Conservation (phyloP, 192 early-diverging fungal species). For the Borealophlyctis nickersoniae region DNA sequence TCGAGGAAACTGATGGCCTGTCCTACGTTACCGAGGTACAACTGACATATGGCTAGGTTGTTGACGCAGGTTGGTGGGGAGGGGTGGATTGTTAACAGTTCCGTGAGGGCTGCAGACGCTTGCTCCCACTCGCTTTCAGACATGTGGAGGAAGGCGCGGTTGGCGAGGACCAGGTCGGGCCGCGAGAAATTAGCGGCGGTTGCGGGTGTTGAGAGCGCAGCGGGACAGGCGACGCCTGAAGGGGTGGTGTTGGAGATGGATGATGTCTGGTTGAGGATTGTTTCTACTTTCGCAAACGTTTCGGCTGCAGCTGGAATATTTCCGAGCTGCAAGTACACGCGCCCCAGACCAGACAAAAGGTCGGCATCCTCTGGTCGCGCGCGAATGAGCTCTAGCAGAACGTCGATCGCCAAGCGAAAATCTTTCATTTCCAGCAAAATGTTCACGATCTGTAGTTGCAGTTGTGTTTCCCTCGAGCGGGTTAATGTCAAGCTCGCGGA, state of each 20-base stretch:
- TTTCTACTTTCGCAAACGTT: slow-evolving; percentile 1
- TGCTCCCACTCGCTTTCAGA: slow-evolving; percentile 22
- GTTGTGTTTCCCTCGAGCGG: neutral
- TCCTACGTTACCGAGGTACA: slow-evolving; percentile 43
- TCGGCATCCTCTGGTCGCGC: slow-evolving; percentile 10
- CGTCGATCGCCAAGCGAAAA: slow-evolving; percentile 17
- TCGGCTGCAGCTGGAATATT: slow-evolving; percentile 21
- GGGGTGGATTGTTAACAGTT: slow-evolving; percentile 28
- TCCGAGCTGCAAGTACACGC: slow-evolving; percentile 41
- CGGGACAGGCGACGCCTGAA: neutral
- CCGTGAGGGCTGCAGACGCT: slow-evolving; percentile 23
- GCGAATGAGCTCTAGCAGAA: slow-evolving; percentile 14
- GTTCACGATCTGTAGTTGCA: slow-evolving; percentile 30
- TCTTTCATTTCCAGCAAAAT: slow-evolving; percentile 32
- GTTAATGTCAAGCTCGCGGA: neutral
- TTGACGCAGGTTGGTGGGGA: slow-evolving; percentile 28
- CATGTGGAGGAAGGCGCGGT: slow-evolving; percentile 30
- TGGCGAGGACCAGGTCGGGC: slow-evolving; percentile 22
- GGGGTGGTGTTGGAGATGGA: too few species aligned
- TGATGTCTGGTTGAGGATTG: too few species aligned
- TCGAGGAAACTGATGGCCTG: slow-evolving; percentile 42
- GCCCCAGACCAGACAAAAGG: slow-evolving; percentile 26
- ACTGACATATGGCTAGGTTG: slow-evolving; percentile 42
- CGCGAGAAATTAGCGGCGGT: neutral
- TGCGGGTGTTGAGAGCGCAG: neutral